These are phyloP conservation scores for Bombardia bombarda DNA, from an alignment of 495 filamentous ascomycete genomes.

Conservation along the genomic window DNA sequence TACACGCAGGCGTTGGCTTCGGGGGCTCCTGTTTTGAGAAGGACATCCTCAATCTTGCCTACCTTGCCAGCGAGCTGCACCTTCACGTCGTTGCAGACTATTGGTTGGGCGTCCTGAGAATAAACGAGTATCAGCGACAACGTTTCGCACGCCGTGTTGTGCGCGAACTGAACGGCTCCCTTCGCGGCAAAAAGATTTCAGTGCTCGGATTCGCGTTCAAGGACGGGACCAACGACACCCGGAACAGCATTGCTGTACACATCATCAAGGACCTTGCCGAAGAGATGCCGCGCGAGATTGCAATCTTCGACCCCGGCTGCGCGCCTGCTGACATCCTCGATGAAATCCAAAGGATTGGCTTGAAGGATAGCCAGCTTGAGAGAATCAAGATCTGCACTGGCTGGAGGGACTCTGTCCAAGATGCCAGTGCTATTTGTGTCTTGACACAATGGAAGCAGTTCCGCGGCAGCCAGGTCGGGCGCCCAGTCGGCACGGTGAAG, in stretches of 20 bases:
- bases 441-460: slow-evolving; percentile 27
- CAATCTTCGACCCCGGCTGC: slow-evolving; percentile 70
- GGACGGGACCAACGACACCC: slow-evolving; percentile 70
- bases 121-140: slow-evolving; percentile 71
- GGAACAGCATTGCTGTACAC: slow-evolving; percentile 62
- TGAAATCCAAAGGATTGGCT: slow-evolving; percentile 34
- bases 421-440: slow-evolving; percentile 19
- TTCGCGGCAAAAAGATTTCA: slow-evolving; percentile 64
- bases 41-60: slow-evolving; percentile 68
- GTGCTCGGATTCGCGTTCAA: slow-evolving; percentile 78
- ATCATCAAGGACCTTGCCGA: slow-evolving; percentile 57
- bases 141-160: slow-evolving; percentile 60
- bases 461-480: slow-evolving; percentile 11
- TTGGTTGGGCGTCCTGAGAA: slow-evolving; percentile 62
- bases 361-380: slow-evolving; percentile 25
- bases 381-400: slow-evolving; percentile 29
- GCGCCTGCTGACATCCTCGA: slow-evolving; percentile 29
- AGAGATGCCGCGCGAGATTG: slow-evolving; percentile 54
- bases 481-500: not conserved
- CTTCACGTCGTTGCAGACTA: slow-evolving; percentile 69
- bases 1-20: slow-evolving; percentile 73
- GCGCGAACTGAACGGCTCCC: slow-evolving; percentile 56
- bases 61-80: slow-evolving; percentile 62
- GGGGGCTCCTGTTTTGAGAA: slow-evolving; percentile 82
- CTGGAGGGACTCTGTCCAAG: slow-evolving; percentile 40